Evolutionary conservation across 345 rosid species (phyloP), one percentile per base, ranked within the genome.

Genomic region (Eucalyptus curtisii): DNA sequence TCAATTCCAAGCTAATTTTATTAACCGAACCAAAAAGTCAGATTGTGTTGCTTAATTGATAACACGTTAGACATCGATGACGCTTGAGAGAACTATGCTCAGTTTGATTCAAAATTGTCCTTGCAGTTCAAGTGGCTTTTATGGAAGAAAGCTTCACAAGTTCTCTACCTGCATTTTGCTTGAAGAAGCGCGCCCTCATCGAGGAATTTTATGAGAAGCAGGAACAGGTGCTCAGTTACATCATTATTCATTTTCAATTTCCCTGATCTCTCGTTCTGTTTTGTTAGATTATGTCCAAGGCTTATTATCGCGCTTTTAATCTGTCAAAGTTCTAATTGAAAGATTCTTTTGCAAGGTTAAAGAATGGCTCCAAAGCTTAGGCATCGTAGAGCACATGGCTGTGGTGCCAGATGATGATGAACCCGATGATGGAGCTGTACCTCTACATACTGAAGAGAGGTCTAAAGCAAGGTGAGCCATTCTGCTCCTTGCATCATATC

Each of bases 91-190:
- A 76, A 76, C 47, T 76, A 40, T 76, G 82, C 84, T 44, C 47
- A 76, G 47, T 76, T 40, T 86, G 53, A 17, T 14, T 53, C 40
- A 31, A 5, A 47, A 27, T 89, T 45, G 88, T 68, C 79, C 57
- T 45, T 90, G 86, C 95, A 97, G 99, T 96, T 97, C 90, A 95
- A 95, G 81, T 97, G 99, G 99, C 87, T 88, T n/a, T 84, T 97
- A 82, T 61, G 89, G 92, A 97, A 96, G 95, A 97, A 96, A 91
- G 98, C 99, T 88, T 96, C 99, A n/a, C 99, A 97, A 93, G 96
- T 96, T 91, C 93, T 97, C 0, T 95, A 92, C 90, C 87, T 96
- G 86, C 99, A 97, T 91, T 96, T 96, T 30, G 96, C 98, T 86
- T 97, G 90, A 95, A 95, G 95, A 97, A 92, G 91, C 97, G 99